Evolutionary conservation across 768 basidiomycete species (phyloP), one percentile per base, ranked within the genome.

Genomic region (Asterophora lycoperdoides): DNA sequence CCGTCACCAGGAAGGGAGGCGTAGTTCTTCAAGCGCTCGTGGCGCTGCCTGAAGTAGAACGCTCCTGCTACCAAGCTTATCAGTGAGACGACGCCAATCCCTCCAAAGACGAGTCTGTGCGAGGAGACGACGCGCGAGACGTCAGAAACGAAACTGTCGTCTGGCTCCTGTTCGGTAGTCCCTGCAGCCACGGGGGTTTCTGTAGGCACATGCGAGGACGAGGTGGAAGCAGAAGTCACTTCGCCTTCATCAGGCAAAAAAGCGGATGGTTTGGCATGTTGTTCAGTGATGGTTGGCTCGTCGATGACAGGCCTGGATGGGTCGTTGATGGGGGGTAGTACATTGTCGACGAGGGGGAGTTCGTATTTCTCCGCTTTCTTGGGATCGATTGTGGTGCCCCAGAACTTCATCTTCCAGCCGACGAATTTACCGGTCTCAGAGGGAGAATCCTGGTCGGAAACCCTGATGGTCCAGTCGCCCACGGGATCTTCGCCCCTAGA

Each of bases 341-440:
- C 62, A 46, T 74, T 66, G 14, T 83, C 76, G 11, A 76, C 68
- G 10, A 73, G 61, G 18, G 81, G 78, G 10, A 86, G 68, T 41
- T 78, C 75, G 59, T 80, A 94, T 39, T 74, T 74, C 54, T 71
- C 73, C 10, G 83, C 80, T 52, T 79, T 76, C 4, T 75, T 63
- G 1, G 89, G 68, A 64, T 98, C 91, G 41, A 88, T 75, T 19
- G 83, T 72, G 30, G 88, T 84, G 17, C 96, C 96, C 91, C 92
- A 99, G 30, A 99, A 77, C 49, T 85, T 80, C 71, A 97, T 84
- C 44, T 81, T 84, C 95, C 94, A 98, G 9, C 89, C 89, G 38
- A 92, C 76, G 73, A 99, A 93, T 8, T 68, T 72, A 36, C 83
- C 83, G 41, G 75, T 80, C 51, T 69, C 64, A 8, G 73, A 67